Base-by-base conservation (phyloP, 768 basidiomycete genomes). In the Kwoniella pini region DNA sequence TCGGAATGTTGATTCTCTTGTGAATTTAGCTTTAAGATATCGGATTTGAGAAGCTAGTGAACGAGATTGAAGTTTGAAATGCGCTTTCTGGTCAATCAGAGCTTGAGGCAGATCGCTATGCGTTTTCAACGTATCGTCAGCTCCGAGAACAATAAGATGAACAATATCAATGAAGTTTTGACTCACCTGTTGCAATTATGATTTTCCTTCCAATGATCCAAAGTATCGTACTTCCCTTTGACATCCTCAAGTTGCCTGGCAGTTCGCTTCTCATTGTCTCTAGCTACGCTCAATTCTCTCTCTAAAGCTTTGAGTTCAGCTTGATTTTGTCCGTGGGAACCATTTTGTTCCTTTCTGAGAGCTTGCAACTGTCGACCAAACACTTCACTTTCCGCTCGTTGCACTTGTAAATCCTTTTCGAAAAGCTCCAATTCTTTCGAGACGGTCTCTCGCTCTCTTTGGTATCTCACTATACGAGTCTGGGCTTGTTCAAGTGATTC, bases 21-120 rank as follows among this genome's bases (percentile, higher is more conserved):
- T 88, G 78, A 87, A 94, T 74, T 91, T 91, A 55, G 89, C 88
- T 77, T 98, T 95, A 67, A 98, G 82, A 79, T 96, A 97, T 40
- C 83, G 84, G 60, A 96, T 91, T 77, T 96, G 91, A 7, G 90
- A 85, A 49, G 98, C 86, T 19, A 97, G 81, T 9, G 91, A 69
- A 38, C 57, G 46, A 4, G 62, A 46, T 57, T 76, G 75, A 2
- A 67, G 56, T 30, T 68, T 70, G 62, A 71, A 69, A n/a, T 48
- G 42, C 13, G 52, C 15, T 51, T 62, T 63, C 50, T 72, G 67
- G 5, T 62, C 63, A 12, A 52, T 48, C 19, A 68, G 49, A 31
- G 33, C 51, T 13, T 46, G 39, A n/a, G 7, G 26, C 12, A 54
- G 30, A n/a, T 21, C 27, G n/a, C 22, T 42, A 1, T n/a, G 38